Percentiles rank a stretch among this genome's conserved stretches.
Conservation (phyloP, 2,329 filamentous ascomycete species). For the Exophiala dermatitidis region DNA sequence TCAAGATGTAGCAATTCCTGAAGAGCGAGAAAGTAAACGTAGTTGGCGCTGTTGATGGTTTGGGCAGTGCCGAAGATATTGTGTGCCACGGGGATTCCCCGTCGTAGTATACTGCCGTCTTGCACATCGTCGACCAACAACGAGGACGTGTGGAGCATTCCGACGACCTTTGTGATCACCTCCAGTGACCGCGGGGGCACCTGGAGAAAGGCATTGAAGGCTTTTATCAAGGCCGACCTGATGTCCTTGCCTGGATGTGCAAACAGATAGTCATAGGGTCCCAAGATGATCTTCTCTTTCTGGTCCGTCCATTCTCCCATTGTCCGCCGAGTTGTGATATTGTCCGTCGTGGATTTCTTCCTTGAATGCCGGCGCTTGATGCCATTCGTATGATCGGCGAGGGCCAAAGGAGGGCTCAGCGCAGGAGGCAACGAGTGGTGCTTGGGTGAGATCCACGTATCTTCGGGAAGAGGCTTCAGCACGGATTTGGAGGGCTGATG, state of each 20-base stretch:
- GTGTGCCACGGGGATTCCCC: slow-evolving; percentile 44
- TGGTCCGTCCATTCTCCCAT: slow-evolving; percentile 27
- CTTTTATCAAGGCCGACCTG: slow-evolving; percentile 38
- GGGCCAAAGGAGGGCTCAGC: slow-evolving; percentile 3
- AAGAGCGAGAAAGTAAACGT: slow-evolving; percentile 42
- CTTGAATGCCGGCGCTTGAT: slow-evolving; percentile 23
- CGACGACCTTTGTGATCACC: slow-evolving; percentile 39
- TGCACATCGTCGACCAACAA: slow-evolving; percentile 46
- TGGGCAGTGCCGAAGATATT: slow-evolving; percentile 45
- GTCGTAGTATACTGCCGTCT: slow-evolving; percentile 43
- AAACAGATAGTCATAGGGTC: slow-evolving; percentile 41
- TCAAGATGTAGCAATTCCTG: slow-evolving; percentile 38
- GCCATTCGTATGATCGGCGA: slow-evolving; percentile 17
- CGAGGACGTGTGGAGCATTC: slow-evolving; percentile 42
- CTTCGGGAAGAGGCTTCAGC: slow-evolving; percentile 53
- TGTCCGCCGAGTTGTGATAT: slow-evolving; percentile 2
- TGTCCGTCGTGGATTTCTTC: slow-evolving; percentile 20
- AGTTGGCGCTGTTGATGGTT: slow-evolving; percentile 48
- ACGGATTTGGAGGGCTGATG: slow-evolving; percentile 34
- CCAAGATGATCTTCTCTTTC: slow-evolving; percentile 40
- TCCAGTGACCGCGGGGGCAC: slow-evolving; percentile 37
- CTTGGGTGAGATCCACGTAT: slow-evolving; percentile 51
- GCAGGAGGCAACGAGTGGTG: slow-evolving; percentile 13
- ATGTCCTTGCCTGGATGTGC: slow-evolving; percentile 42
- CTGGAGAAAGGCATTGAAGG: slow-evolving; percentile 40